These are phyloP conservation scores for Phialophora tarda DNA, from an alignment of 2,329 filamentous ascomycete species.

Conservation along the genomic window DNA sequence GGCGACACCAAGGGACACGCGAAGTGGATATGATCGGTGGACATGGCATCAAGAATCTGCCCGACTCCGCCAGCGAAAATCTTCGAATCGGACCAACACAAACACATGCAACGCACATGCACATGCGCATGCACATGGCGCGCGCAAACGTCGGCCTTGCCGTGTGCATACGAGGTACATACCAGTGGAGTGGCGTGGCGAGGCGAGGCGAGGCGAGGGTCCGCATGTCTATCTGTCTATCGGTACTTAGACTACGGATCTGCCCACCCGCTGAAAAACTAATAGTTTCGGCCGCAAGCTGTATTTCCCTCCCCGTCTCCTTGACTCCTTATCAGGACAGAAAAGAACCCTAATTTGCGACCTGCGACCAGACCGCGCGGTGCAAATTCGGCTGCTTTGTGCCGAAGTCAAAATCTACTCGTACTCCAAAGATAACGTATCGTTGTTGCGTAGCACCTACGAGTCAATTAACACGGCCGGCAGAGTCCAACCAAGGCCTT, in stretches of 20 bases:
- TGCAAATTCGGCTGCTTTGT: background rate
- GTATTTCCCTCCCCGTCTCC: too few relatives aligned
- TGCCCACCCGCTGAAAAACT: too few relatives aligned
- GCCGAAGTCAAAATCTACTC: background rate
- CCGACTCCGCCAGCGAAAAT: background rate
- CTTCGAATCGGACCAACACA: background rate
- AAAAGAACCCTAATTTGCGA: background rate
- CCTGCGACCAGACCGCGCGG: background rate
- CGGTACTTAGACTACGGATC: too few relatives aligned
- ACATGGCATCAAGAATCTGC: background rate
- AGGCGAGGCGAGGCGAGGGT: too few relatives aligned
- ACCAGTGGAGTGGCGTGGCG: too few relatives aligned
- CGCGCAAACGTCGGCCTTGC: background rate
- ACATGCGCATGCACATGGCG: too few relatives aligned
- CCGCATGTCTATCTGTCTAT: too few relatives aligned
- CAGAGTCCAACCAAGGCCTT: too few relatives aligned
- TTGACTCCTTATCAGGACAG: background rate
- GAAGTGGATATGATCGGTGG: background rate
- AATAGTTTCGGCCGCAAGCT: constrained; percentile 3
- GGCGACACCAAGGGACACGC: background rate
- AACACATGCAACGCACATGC: background rate
- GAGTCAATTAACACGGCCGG: too few relatives aligned
- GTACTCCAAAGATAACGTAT: background rate
- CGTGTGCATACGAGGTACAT: too few relatives aligned
- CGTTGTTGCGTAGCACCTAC: background rate